These are phyloP conservation scores for Candida mesenterica DNA, from an alignment of 1,139 yeast species.

Conservation along the genomic window DNA sequence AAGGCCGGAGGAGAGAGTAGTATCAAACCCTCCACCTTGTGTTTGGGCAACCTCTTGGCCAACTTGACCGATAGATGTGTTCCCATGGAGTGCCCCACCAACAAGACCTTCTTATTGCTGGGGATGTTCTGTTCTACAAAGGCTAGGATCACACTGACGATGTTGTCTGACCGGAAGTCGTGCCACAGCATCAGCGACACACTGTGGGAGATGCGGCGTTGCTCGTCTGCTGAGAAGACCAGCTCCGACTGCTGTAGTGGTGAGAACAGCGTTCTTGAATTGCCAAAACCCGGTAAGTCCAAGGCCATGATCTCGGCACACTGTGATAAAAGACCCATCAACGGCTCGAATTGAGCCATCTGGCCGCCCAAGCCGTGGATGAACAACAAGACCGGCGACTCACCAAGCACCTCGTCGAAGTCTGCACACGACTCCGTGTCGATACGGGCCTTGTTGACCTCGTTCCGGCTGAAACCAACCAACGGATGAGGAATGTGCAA, in stretches of 20 bases:
- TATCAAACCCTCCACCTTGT: constrained; percentile 45
- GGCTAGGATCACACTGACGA: constrained; percentile 45
- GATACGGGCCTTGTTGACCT: constrained; percentile 7
- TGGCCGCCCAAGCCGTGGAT: constrained; percentile 82
- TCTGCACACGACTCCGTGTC: neutral
- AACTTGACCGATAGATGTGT: constrained; percentile 53
- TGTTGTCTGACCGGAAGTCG: constrained; percentile 48
- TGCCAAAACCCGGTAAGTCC: constrained; percentile 79
- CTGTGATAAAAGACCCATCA: constrained; percentile 63
- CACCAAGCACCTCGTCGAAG: constrained; percentile 32
- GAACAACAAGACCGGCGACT: constrained; percentile 58
- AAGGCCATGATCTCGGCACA: constrained; percentile 62
- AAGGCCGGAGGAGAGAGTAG: constrained; percentile 58
- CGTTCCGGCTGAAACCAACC: constrained; percentile 45
- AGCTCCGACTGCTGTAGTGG: constrained; percentile 22
- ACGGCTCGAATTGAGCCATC: constrained; percentile 66
- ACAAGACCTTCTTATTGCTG: constrained; percentile 46
- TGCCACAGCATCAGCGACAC: constrained; percentile 35
- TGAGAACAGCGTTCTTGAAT: constrained; percentile 33
- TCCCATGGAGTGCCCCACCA: constrained; percentile 80
- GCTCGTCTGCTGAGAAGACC: constrained; percentile 24
- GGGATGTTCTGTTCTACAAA: constrained; percentile 42
- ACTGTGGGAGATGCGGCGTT: constrained; percentile 28
- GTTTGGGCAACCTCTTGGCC: constrained; percentile 37
- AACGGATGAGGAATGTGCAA: constrained; percentile 57